Evolutionary conservation across 768 basidiomycete species (phyloP), one percentile per base, ranked within the genome.

Genomic region (Leccinum variicolor): DNA sequence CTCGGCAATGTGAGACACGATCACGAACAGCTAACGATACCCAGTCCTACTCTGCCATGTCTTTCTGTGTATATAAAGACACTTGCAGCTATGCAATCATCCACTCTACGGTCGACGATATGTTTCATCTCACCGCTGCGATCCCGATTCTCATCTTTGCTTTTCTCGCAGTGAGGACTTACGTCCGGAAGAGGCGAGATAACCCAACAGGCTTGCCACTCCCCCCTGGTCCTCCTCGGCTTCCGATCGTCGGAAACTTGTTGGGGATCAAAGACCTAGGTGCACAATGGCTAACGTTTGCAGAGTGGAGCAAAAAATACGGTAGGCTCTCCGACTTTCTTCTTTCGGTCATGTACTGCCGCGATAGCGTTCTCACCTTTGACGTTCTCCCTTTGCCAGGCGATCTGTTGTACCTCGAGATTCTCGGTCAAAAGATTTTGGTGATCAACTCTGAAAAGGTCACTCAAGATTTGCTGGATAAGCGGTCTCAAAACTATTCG

Each of bases 201-300:
- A 65, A 70, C 13, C 62, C 69, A 15, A 31, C 53, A 23, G 59
- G 66, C 7, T 53, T 68, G 3, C 66, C 64, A 7, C 48, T 76
- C 13, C 79, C 79, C n/a, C 79, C 78, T 19, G 79, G 79, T 13
- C 77, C 79, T 7, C 70, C 63, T 34, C 69, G 69, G 33, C 62
- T 75, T n/a, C 78, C 79, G 29, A 46, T 80, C n/a, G 60, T 81
- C 19, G 79, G 76, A 36, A 80, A 79, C 57, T 55, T 80, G 6
- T 62, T 78, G 6, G 76, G 77, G 51, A 76, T 80, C 72, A 70
- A 72, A 41, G 63, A 65, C 31, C 70, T 77, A 34, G 75, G 76
- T 13, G 59, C 59, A 0, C 69, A 62, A 33, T 80, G 76, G 76
- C 43, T 75, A 13, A 76, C 73, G 6, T 77, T 75, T 50, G 66